These are phyloP conservation scores for Verbena officinalis DNA, from an alignment of 257 asterid species.

Conservation along the genomic window DNA sequence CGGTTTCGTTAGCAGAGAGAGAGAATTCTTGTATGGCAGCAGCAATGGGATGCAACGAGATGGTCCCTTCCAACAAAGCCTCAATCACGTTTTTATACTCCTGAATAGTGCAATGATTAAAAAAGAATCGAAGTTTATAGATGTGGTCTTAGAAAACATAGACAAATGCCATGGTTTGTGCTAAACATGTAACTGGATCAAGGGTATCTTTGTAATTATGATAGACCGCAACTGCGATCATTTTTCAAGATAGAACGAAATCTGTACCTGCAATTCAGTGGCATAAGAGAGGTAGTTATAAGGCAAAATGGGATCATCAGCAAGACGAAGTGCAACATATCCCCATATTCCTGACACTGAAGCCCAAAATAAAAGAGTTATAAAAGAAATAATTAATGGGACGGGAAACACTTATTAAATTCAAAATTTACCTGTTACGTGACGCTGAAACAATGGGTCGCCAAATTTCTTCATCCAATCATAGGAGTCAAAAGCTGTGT, in stretches of 20 bases:
- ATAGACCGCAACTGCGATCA: neutral
- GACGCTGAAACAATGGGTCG: conserved; percentile 90
- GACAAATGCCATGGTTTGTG: neutral
- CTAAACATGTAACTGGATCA: neutral
- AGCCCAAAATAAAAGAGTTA: conserved; percentile 6
- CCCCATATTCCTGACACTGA: conserved; percentile 92
- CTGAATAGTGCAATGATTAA: conserved; percentile 38
- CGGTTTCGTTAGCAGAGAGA: conserved; percentile 52
- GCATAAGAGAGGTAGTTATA: conserved; percentile 85
- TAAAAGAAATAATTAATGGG: neutral
- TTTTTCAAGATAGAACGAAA: neutral
- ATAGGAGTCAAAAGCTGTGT: conserved; percentile 91
- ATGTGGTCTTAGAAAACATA: neutral
- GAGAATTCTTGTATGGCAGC: conserved; percentile 67
- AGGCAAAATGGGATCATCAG: conserved; percentile 80
- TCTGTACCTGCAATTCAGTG: conserved; percentile 66
- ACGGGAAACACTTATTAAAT: neutral
- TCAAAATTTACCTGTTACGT: conserved; percentile 64
- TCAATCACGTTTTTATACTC: conserved; percentile 49
- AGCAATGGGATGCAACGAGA: conserved; percentile 60
- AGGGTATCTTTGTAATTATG: neutral
- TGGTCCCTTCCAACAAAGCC: conserved; percentile 48
- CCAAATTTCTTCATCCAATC: conserved; percentile 82
- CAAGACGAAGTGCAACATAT: conserved; percentile 82
- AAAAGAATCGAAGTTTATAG: neutral